A percentile compares a stretch with the other conserved stretches of the same genome.
phyloP scores from a whole-genome alignment of 176 grass and related monocot genomes.

The Aegilops bicornis region DNA sequence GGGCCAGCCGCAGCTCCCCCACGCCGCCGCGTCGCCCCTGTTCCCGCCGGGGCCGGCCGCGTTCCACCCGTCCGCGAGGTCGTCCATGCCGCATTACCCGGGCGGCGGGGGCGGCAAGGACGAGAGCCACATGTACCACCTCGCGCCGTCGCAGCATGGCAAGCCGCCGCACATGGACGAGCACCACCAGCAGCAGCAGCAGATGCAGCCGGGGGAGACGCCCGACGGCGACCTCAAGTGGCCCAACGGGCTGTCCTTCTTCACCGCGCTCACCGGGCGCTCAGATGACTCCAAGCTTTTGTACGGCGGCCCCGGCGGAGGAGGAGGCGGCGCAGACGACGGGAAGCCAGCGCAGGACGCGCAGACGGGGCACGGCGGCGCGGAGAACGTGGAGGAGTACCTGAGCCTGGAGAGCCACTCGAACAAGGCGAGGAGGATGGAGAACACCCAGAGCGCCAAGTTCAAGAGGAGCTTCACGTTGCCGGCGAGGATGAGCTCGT shows the following conservation, averaged over 20 bases:
- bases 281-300: constrained; percentile 82
- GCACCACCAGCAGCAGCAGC: constrained; percentile 1
- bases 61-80: constrained; percentile 34
- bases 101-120: constrained; percentile 22
- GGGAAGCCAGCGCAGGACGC: constrained; percentile 28
- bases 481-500: constrained; percentile 72
- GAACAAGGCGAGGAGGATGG: constrained; percentile 70
- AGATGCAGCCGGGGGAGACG: constrained; percentile 27
- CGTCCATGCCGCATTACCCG: constrained; percentile 31
- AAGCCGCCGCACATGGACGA: constrained; percentile 62
- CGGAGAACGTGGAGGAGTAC: constrained; percentile 72
- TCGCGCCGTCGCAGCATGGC: constrained; percentile 38
- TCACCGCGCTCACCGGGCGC: constrained; percentile 86
- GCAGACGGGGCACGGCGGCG: constrained; percentile 36
- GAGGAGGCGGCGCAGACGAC: background rate
- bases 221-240: constrained; percentile 75
- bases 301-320: constrained; percentile 30
- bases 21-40: constrained; percentile 36
- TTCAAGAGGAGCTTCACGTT: constrained; percentile 99
- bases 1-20: constrained; percentile 36
- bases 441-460: constrained; percentile 60
- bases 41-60: constrained; percentile 37
- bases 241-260: constrained; percentile 95
- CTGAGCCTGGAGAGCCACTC: constrained; percentile 85
- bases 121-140: constrained; percentile 55